phyloP scores from a whole-genome alignment of 2,329 filamentous ascomycete species.

The Sarocladium brachiariae region DNA sequence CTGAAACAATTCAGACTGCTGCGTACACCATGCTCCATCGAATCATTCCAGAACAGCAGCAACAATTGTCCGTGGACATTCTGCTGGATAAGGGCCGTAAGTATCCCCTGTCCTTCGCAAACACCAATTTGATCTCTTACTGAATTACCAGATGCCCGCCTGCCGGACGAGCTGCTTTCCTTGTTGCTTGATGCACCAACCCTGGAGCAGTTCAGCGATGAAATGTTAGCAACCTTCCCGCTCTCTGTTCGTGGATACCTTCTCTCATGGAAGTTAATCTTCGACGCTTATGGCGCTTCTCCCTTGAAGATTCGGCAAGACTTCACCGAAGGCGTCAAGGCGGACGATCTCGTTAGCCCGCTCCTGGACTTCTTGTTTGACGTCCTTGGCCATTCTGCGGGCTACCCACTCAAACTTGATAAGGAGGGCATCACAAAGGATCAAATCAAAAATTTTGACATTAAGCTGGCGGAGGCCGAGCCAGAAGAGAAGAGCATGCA shows the following conservation, averaged over 20 bases:
- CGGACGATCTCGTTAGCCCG: conserved; percentile 59
- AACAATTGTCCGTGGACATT: conserved; percentile 73
- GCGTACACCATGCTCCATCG: conserved; percentile 75
- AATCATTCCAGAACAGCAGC: conserved; percentile 70
- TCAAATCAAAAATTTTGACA: conserved; percentile 49
- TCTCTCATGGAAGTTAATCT: conserved; percentile 82
- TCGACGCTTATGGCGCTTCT: conserved; percentile 73
- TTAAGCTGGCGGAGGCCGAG: conserved; percentile 48
- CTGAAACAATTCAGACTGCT: conserved; percentile 67
- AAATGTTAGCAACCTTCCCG: conserved; percentile 62
- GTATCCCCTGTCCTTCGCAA: conserved; percentile 10
- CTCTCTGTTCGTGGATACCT: conserved; percentile 70
- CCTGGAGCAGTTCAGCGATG: conserved; percentile 58
- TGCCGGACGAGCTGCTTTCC: conserved; percentile 81
- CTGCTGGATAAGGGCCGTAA: conserved; percentile 60
- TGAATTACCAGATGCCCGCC: conserved; percentile 46
- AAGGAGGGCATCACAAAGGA: conserved; percentile 53
- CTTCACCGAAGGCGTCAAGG: conserved; percentile 73
- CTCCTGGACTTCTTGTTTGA: conserved; percentile 78
- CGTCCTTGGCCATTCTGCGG: conserved; percentile 71
- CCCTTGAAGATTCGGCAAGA: conserved; percentile 77
- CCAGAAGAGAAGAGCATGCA: conserved; percentile 65
- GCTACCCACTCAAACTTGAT: conserved; percentile 67
- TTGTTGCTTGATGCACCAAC: conserved; percentile 74
- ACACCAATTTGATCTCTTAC: neutral